Evolutionary conservation across 2,329 filamentous ascomycete genomes (phyloP).

Genomic region (Trichophyton schoenleinii): DNA sequence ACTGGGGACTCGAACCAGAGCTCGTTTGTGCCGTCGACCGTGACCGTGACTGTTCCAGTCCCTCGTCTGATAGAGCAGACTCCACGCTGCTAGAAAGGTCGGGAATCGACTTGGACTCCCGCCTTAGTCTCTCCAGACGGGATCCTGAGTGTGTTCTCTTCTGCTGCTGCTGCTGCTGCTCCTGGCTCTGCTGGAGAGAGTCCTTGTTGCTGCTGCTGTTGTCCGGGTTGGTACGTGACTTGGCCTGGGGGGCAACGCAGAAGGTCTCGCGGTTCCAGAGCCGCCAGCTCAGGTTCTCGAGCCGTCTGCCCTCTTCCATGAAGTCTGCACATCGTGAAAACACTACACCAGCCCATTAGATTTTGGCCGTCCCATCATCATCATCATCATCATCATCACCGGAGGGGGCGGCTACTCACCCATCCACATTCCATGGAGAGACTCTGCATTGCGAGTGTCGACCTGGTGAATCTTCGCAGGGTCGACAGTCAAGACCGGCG

Average conservation of each 20-base stretch:
- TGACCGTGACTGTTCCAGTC: constrained; percentile 20
- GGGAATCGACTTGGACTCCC: constrained; percentile 48
- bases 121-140: constrained; percentile 8
- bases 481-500: constrained; percentile 82
- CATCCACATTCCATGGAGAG: constrained; percentile 93
- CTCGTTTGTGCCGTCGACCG: constrained; percentile 3
- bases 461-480: constrained; percentile 86
- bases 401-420: constrained; percentile 46
- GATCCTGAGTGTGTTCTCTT: background rate
- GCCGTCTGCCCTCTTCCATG: constrained; percentile 77
- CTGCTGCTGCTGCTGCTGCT: background rate
- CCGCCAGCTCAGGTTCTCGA: constrained; percentile 94
- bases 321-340: constrained; percentile 91
- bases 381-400: background rate
- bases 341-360: constrained; percentile 41
- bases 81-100: constrained; percentile 68
- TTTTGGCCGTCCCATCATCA: background rate
- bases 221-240: background rate
- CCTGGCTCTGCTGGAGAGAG: background rate
- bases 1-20: constrained; percentile 44
- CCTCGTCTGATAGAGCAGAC: constrained; percentile 49
- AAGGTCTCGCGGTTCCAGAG: constrained; percentile 91
- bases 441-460: constrained; percentile 83
- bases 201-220: no score
- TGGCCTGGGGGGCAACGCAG: constrained; percentile 57